Base-by-base conservation (phyloP, 2,329 filamentous ascomycete genomes). In the Phaeosphaeriaceae sp. region DNA sequence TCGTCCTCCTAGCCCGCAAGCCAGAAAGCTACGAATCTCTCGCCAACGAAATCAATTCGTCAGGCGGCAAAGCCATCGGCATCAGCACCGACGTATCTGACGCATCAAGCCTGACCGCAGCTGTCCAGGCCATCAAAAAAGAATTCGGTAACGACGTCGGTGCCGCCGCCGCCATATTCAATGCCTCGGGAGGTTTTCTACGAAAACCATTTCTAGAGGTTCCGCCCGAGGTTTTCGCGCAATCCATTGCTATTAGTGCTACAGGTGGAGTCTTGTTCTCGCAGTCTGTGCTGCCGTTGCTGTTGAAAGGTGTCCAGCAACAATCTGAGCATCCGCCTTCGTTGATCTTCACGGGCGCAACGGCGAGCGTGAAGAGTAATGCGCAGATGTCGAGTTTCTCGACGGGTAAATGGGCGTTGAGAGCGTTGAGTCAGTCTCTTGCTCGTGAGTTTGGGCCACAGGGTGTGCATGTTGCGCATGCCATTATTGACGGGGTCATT, bases 261-360 rank as follows among this genome's bases (percentile, higher is more conserved):
- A 80, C 80, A 29, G 90, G 90, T 11, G 87, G 88, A 21, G 91
- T 90, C 71, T 76, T 87, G 61, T 96, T 96, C 71, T 85, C 89
- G 1, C 86, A 93, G 70, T 79, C 81, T 2, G 78, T 83, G 0
- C 75, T 96, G 1, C 91, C 92, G 0, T 78, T 87, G 1, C 82
- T 96, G 1, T 80, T 92, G 2, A 79, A 85, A 17, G 79, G 86
- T 0, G 81, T 85, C 1, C 63, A 75, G 32, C 63, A 67, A 33
- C 69, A 72, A 28, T 35, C 82, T 0, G 77, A 81, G 26, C 74
- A 90, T 65, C 89, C 91, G 4, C 91, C 91, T 0, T 87, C 88
- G 0, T 77, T 96, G 16, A 87, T 96, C 64, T 89, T 95, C 73
- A 96, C 92, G 0, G 92, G 92, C 26, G 91, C 92, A 0, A 96